Conservation (phyloP, 2,329 filamentous ascomycete genomes). For the Fusarium duplospermum region DNA sequence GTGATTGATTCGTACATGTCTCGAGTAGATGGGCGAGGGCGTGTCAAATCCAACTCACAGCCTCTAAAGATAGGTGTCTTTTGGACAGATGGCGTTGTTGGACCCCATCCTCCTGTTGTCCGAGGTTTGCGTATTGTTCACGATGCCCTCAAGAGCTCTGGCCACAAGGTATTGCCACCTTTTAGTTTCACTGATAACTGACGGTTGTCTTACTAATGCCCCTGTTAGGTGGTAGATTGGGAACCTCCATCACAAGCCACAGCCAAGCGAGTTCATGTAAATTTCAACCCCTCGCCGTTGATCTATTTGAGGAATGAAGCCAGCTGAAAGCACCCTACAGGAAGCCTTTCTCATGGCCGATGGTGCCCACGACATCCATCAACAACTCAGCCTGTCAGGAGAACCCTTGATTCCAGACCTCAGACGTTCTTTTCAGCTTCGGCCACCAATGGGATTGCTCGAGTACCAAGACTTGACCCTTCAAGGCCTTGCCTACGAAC, state of each 20-base stretch:
- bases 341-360: conserved; percentile 48
- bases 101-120: conserved; percentile 67
- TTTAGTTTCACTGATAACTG: not conserved
- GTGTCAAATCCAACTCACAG: conserved; percentile 5
- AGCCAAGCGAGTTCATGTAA: conserved; percentile 22
- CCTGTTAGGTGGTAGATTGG: conserved; percentile 45
- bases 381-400: conserved; percentile 64
- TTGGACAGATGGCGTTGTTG: conserved; percentile 61
- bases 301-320: too few relatives aligned
- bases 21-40: conserved; percentile 26
- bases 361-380: conserved; percentile 52
- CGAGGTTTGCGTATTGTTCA: conserved; percentile 44
- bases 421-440: conserved; percentile 44
- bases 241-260: conserved; percentile 15
- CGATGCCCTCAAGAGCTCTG: not conserved
- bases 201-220: too few relatives aligned
- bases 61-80: conserved; percentile 67
- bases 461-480: conserved; percentile 61
- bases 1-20: conserved; percentile 53
- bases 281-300: not conserved
- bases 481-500: conserved; percentile 65
- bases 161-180: conserved; percentile 54
- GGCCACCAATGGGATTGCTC: conserved; percentile 39
- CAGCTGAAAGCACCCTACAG: not conserved
- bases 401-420: conserved; percentile 62